Percentiles rank a stretch among this genome's conserved stretches.
These are phyloP conservation scores for Murraya paniculata DNA, from an alignment of 345 rosid genomes.

Conservation along the genomic window DNA sequence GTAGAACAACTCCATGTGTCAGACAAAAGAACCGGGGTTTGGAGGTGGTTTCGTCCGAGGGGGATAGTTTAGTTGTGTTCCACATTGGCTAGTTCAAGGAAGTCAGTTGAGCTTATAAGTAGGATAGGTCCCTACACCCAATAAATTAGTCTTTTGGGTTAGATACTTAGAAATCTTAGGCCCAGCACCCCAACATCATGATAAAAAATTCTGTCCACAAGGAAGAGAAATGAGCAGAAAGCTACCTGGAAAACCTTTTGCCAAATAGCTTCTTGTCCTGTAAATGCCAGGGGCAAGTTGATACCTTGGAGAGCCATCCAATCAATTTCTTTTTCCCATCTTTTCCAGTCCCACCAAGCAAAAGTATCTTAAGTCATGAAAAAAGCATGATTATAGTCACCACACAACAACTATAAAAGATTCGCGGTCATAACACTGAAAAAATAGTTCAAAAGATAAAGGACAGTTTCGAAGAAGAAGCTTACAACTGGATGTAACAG, in stretches of 20 bases:
- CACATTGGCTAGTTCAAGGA: no score
- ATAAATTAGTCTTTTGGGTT: no score
- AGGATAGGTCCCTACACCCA: no score
- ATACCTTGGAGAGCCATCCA: slow-evolving; percentile 85
- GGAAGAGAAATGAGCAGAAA: slow-evolving; percentile 11
- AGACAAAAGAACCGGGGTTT: no score
- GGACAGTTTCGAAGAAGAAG: slow-evolving; percentile 6
- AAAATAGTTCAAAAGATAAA: slow-evolving; percentile 2
- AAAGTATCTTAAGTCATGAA: slow-evolving; percentile 42
- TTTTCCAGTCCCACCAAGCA: slow-evolving; percentile 82
- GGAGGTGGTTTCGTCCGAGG: no score
- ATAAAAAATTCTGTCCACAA: neutral
- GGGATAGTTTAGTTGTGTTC: no score
- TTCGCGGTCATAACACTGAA: neutral
- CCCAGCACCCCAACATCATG: neutral
- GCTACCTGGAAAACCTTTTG: slow-evolving; percentile 60
- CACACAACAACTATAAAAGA: slow-evolving; percentile 1
- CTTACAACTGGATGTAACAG: slow-evolving; percentile 77
- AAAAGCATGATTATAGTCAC: neutral
- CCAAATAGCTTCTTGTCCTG: slow-evolving; percentile 78
- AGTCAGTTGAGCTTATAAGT: no score
- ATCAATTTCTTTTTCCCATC: slow-evolving; percentile 78
- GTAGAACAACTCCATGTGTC: no score
- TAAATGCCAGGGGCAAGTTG: slow-evolving; percentile 71
- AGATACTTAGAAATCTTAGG: no score